Base-by-base conservation (phyloP, 345 rosid species). In the Syzygium aqueum region DNA sequence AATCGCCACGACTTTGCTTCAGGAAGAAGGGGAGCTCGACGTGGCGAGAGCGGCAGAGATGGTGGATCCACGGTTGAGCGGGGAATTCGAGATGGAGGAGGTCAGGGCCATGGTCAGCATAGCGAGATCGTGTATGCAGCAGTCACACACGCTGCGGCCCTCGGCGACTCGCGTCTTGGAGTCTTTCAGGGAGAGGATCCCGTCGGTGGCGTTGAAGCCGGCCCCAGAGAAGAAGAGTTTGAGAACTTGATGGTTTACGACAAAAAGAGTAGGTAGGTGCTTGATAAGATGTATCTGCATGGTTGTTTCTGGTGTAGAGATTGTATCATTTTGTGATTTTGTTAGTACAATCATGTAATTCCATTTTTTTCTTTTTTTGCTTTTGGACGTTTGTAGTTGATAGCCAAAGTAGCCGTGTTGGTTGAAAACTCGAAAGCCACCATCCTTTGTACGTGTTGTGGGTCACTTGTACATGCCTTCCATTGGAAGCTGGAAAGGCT, bases 31-130 rank as follows among this genome's bases (percentile, higher is more conserved):
- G 23, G 65, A 73, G 63, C 89, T 90, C 12, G 50, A 77, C 15
- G 88, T 30, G 57, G 78, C 63, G 88, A 87, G 51, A 86, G 89
- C 90, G 84, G 89, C 88, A 40, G 92, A 88, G 82, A 51, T 94
- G 87, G 92, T 96, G 93, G 99, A 97, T 90, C 97, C 94, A 0
- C 88, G 88, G 73, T 85, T 95, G 89, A 89, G 51, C 0, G 94
- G 89, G 23, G 90, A 90, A 61, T 89, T 94, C 77, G 93, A 94
- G 80, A 11, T 92, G 27, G 92, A 91, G 49, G 98, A 96, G 91
- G 98, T 89, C 33, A 91, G 85, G 90, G 89, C 92, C 53, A 89
- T 95, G 95, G 86, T 94, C 14, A 46, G 86, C 25, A 87, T 95
- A 33, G 90, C 97, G 40, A 92, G 94, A 9, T 86, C 65, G 27